These are phyloP conservation scores for Hymenoscyphus fructigenus DNA, from an alignment of 2,329 filamentous ascomycete species.

Conservation along the genomic window DNA sequence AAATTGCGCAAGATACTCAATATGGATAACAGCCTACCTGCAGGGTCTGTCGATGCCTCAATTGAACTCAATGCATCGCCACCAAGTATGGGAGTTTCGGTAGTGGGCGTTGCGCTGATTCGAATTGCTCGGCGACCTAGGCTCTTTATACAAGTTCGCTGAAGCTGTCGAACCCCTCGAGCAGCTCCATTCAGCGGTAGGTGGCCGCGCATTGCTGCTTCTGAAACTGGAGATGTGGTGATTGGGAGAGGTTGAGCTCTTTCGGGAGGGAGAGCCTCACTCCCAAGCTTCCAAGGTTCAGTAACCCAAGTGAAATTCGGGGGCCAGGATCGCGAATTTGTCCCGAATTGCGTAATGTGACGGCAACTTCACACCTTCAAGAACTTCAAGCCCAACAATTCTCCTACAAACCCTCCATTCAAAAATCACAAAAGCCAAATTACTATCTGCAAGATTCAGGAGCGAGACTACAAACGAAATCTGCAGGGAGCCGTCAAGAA, in stretches of 20 bases:
- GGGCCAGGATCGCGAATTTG: constrained; percentile 8
- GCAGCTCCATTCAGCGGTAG: constrained; percentile 27
- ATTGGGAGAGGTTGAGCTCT: constrained; percentile 11
- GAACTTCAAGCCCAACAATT: not conserved
- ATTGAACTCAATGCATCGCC: constrained; percentile 56
- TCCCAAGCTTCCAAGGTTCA: not conserved
- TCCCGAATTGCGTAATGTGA: constrained; percentile 28
- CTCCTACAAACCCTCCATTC: not conserved
- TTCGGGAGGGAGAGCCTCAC: not conserved
- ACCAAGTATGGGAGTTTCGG: constrained; percentile 49
- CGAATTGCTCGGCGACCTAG: constrained; percentile 55
- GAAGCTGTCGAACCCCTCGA: constrained; percentile 32
- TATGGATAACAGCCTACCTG: constrained; percentile 22
- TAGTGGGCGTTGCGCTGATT: constrained; percentile 61
- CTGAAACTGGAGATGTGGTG: constrained; percentile 17
- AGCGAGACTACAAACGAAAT: not conserved
- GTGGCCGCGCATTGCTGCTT: constrained; percentile 34
- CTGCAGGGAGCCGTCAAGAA: not conserved
- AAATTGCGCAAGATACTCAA: not conserved
- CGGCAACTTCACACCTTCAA: constrained; percentile 16
- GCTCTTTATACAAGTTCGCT: too few species aligned
- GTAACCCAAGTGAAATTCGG: not conserved
- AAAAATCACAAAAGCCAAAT: not conserved
- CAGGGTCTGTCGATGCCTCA: constrained; percentile 38
- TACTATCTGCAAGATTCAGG: not conserved